Conservation (phyloP, 768 basidiomycete genomes). For the Suillus decipiens region DNA sequence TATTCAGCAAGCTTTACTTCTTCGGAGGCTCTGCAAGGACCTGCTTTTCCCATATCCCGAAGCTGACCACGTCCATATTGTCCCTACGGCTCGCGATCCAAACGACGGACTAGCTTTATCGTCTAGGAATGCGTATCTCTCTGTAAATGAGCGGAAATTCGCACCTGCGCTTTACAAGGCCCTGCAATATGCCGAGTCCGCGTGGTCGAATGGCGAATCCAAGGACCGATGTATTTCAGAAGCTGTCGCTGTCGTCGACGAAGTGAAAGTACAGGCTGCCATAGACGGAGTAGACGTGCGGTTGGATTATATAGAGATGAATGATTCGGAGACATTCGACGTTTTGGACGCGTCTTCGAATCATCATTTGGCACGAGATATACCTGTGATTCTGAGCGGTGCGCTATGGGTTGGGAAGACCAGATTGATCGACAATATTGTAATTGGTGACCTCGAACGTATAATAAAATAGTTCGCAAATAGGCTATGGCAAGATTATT, state of each 20-base stretch:
- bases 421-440: conserved; percentile 89
- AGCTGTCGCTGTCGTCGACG: conserved; percentile 45
- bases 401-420: conserved; percentile 86
- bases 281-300: conserved; percentile 51
- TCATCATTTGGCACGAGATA: conserved; percentile 30
- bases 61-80: conserved; percentile 74
- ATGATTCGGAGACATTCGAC: conserved; percentile 76
- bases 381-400: conserved; percentile 73
- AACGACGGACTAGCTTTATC: conserved; percentile 78
- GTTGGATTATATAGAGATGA: conserved; percentile 89
- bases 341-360: conserved; percentile 42
- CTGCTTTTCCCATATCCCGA: conserved; percentile 79
- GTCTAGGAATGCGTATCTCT: conserved; percentile 87
- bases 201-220: conserved; percentile 54
- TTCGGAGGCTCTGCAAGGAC: conserved; percentile 78
- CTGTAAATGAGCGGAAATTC: conserved; percentile 56
- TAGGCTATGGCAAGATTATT: neutral
- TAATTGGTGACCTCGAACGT: conserved; percentile 55
- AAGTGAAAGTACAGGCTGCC: conserved; percentile 30
- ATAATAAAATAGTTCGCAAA: conserved; percentile 11
- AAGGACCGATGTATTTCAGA: conserved; percentile 50
- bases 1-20: conserved; percentile 91
- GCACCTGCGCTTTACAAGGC: conserved; percentile 72
- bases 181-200: conserved; percentile 53
- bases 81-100: conserved; percentile 78